Conservation (phyloP, 116 monocot species). For the Thalassia testudinum region DNA sequence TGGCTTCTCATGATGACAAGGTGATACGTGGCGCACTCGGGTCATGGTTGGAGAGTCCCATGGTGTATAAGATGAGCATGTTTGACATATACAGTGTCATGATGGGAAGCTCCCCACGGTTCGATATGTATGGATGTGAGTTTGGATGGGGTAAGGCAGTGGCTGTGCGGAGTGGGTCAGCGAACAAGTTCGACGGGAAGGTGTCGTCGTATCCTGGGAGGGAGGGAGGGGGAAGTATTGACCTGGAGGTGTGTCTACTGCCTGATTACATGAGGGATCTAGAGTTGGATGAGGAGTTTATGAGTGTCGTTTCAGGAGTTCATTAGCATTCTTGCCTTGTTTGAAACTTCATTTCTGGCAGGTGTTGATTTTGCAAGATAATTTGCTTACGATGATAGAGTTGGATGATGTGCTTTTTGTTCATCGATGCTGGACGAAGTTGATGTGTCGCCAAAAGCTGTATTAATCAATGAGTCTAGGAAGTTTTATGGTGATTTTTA, state of each 20-base stretch:
- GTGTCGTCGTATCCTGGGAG: conserved; percentile 27
- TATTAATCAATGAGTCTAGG: too few relatives aligned
- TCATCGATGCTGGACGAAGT: too few relatives aligned
- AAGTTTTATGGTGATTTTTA: too few relatives aligned
- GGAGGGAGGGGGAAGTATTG: conserved; percentile 26
- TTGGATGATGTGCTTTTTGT: too few relatives aligned
- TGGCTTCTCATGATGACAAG: conserved; percentile 13
- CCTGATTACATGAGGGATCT: conserved; percentile 19
- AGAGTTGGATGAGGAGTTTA: conserved; percentile 24
- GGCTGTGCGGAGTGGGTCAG: conserved; percentile 24
- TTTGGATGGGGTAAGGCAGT: conserved; percentile 39
- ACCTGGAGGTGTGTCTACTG: conserved; percentile 25
- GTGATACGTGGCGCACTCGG: conserved; percentile 6
- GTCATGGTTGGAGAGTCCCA: conserved; percentile 11
- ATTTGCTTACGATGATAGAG: too few relatives aligned
- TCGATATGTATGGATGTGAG: conserved; percentile 35
- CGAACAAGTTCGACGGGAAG: conserved; percentile 45
- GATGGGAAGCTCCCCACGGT: conserved; percentile 38
- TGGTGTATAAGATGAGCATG: conserved; percentile 5
- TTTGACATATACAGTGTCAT: conserved; percentile 6
- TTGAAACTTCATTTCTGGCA: too few relatives aligned
- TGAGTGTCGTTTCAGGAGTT: neutral
- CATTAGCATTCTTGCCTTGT: too few relatives aligned
- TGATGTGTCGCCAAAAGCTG: too few relatives aligned
- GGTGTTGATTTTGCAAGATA: too few relatives aligned